phyloP scores from a whole-genome alignment of 2,329 filamentous ascomycete species.

The Ceratocystis smalleyi region DNA sequence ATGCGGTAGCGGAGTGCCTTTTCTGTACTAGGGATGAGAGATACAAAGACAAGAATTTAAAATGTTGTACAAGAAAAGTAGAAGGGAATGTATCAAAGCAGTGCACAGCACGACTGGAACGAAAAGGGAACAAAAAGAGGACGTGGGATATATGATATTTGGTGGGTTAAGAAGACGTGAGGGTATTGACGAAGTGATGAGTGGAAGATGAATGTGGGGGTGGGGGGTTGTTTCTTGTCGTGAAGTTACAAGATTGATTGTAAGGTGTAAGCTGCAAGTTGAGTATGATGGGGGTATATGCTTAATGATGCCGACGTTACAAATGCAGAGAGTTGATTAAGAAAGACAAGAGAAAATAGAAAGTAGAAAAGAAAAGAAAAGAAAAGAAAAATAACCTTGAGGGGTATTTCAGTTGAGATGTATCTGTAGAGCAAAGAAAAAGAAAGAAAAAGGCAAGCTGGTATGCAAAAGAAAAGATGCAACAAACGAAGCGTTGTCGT shows the following conservation, averaged over 20 bases:
- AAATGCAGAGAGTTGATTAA: background rate
- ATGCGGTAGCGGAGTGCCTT: background rate
- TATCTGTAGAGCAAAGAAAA: background rate
- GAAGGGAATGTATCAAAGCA: too few relatives aligned
- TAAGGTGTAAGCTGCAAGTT: too few relatives aligned
- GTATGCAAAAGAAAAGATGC: slow-evolving; percentile 1
- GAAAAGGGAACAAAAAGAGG: background rate
- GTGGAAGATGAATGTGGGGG: background rate
- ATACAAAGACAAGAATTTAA: background rate
- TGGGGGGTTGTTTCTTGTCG: background rate
- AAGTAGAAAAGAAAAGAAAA: background rate
- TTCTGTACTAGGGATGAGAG: background rate
- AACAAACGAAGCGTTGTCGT: background rate
- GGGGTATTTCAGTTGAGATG: background rate
- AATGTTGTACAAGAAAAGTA: background rate
- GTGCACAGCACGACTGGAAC: slow-evolving; percentile 5
- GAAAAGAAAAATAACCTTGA: background rate
- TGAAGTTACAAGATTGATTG: background rate
- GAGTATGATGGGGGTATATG: background rate
- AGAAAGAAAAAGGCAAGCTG: background rate
- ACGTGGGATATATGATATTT: background rate
- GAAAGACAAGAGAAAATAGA: background rate
- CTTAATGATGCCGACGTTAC: background rate
- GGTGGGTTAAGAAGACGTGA: background rate
- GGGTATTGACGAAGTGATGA: background rate